Base-by-base conservation (phyloP, 371 early-diverging fungal species). In the Lichtheimia ramosa region DNA sequence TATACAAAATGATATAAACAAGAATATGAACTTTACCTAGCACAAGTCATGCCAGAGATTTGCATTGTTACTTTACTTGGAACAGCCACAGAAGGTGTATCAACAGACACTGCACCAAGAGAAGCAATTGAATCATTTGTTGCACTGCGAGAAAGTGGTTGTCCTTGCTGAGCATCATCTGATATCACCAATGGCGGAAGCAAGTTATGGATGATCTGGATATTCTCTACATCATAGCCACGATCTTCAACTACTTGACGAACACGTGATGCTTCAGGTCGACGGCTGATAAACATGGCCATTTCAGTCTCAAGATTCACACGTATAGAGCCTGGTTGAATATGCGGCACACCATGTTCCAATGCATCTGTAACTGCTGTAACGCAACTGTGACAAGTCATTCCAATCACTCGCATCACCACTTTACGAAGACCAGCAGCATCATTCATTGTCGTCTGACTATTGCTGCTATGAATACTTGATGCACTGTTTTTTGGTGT, bases 41-140 rank as follows among this genome's bases (percentile, higher is more conserved):
- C 79, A 63, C 93, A 92, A 10, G 92, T 89, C 93, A 94, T 92
- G 51, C 95, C 88, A 50, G 74, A 52, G 65, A 74, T 71, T 58
- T 42, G 59, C 46, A 89, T 64, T 12, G 64, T 77, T 5, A 83
- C 76, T 60, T 76, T 78, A 48, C 70, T 62, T 42, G 74, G 69
- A 7, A 48, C 50, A 6, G 75, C 62, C 7, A 64, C 51, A 3
- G 56, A 48, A 12, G 63, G 61, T 1, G 63, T 57, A n/a, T 65
- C 66, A 24, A 78, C 66, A 0, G 69, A 60, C 3, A 73, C 62
- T 21, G 66, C 60, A 48, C 69, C 63, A 5, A 74, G 63, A 3
- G 72, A 68, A 3, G 52, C 43, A 1, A 71, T 43, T 0, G 74
- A 71, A 10, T 52, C 51, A 24, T 41, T 23, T 40, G 34, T 18